Evolutionary conservation across 2,329 filamentous ascomycete species (phyloP).

Genomic region (Emergomyces orientalis): DNA sequence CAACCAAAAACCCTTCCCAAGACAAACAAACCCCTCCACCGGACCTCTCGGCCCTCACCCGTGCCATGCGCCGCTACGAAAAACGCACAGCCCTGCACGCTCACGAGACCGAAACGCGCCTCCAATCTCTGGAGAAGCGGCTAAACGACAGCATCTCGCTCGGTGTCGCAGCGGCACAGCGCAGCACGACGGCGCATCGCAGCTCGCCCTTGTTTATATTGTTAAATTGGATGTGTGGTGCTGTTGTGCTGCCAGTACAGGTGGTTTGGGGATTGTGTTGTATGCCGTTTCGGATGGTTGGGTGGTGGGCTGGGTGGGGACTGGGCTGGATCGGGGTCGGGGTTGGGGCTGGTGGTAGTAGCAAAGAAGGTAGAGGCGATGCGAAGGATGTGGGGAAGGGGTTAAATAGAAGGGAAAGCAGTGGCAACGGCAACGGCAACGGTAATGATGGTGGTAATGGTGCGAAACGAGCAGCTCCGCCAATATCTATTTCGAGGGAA

Average conservation of each 20-base stretch:
- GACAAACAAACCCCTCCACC: slow-evolving; percentile 52
- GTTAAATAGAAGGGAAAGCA: background rate
- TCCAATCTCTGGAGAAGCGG: slow-evolving; percentile 61
- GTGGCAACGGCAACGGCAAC: background rate
- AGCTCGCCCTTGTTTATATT: slow-evolving; percentile 19
- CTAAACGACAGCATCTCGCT: slow-evolving; percentile 70
- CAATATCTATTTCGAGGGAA: background rate
- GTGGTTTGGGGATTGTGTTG: slow-evolving; percentile 11
- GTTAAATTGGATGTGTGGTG: slow-evolving; percentile 29
- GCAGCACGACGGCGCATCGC: slow-evolving; percentile 18
- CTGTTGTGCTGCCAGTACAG: slow-evolving; percentile 30
- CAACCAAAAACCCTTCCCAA: slow-evolving; percentile 41
- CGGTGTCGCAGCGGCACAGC: slow-evolving; percentile 36
- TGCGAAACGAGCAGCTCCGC: background rate
- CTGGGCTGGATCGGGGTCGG: background rate
- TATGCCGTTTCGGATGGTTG: background rate
- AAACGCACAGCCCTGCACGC: slow-evolving; percentile 71
- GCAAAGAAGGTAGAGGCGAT: background rate
- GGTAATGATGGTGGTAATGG: background rate
- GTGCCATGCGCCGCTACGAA: slow-evolving; percentile 83
- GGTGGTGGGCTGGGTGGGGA: background rate
- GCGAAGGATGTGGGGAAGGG: background rate
- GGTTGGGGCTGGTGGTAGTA: background rate
- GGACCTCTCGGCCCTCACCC: slow-evolving; percentile 78
- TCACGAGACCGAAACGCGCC: slow-evolving; percentile 64